phyloP scores from a whole-genome alignment of 176 grass and related monocot genomes.

The Musa troglodytarum region DNA sequence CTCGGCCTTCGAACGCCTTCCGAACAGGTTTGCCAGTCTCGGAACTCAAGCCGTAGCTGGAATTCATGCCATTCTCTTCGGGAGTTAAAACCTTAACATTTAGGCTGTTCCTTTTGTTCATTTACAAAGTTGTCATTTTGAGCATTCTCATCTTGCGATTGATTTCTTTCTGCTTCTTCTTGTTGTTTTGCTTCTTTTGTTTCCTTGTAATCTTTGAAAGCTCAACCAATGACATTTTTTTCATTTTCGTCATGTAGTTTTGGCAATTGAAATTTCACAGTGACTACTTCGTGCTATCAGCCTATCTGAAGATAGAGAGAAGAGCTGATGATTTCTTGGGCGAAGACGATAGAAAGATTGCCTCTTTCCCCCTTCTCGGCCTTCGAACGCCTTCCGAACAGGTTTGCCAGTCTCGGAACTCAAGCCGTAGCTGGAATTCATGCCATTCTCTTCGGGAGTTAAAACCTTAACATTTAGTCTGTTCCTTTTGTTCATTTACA shows the following conservation, averaged over 20 bases:
- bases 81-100: neutral
- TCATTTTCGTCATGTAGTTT: neutral
- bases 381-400: neutral
- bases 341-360: slow-evolving; percentile 14
- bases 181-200: too few relatives aligned
- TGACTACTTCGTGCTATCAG: neutral
- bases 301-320: neutral
- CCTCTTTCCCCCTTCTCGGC: slow-evolving; percentile 1
- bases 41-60: neutral
- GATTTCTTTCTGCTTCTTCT: neutral
- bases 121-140: too few relatives aligned
- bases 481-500: neutral
- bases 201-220: neutral
- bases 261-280: neutral
- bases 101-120: neutral
- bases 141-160: too few relatives aligned
- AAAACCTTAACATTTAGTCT: neutral
- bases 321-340: slow-evolving; percentile 11
- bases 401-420: neutral
- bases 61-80: neutral
- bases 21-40: neutral
- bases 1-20: neutral
- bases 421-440: neutral
- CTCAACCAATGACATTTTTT: neutral
- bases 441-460: neutral